Evolutionary conservation across 805 yeast genomes (phyloP), one percentile per base, ranked within the genome.

Genomic region (Wickerhamia fluorescens): DNA sequence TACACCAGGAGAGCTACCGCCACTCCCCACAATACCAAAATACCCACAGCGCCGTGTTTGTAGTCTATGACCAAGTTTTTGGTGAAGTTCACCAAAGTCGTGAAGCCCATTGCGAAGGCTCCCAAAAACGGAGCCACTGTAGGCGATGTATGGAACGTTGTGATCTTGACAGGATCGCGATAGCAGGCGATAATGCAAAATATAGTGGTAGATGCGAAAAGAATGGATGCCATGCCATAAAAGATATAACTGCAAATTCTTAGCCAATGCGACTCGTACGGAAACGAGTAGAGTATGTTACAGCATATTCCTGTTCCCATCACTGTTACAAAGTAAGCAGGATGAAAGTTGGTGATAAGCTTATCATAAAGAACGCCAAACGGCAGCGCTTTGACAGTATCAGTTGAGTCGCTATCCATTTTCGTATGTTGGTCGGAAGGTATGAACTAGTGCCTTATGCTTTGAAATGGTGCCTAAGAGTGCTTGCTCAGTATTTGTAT

Each of bases 251-350:
- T 79, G 30, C 77, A 59, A 3, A 67, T 48, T 24, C 56, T 43
- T 20, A 80, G 56, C 86, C 87, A 78, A 7, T 56, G 49, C 1
- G 76, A 68, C 2, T 64, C 67, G 44, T 73, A 81, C 0, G 95
- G 86, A 49, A 79, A 86, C 19, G 61, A 50, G 49, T 73, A 69
- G 20, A 87, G 59, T 4, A 84, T 57, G 21, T 71, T 49, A 4
- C 83, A 60, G 1, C 84, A 59, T 22, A 86, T 82, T 2, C 95
- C 95, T 3, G 79, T 70, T 2, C 94, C 95, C 95, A 87, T 87
- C n/a, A 77, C 71, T 27, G 75, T 63, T 15, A 81, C 78, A 54
- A 78, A 85, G 67, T 77, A 78, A 6, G 64, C 62, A 1, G 85
- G 82, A 7, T 48, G 25, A 34, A 58, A 60, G 13, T 46, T 47